Base-by-base conservation (phyloP, 192 early-diverging fungal genomes). In the Gryganskiella cystojenkinii region DNA sequence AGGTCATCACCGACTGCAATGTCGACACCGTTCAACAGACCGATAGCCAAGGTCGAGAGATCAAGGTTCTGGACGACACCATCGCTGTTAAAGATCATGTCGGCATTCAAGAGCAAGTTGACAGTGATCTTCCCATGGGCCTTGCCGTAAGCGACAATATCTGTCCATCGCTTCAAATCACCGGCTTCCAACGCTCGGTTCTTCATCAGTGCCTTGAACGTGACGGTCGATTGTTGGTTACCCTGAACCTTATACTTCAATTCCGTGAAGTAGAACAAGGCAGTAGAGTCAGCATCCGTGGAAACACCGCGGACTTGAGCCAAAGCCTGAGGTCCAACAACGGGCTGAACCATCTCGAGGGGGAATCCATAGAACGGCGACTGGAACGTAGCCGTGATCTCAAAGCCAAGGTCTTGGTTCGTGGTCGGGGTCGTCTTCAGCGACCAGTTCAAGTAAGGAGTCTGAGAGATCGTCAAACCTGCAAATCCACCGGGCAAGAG, bases 351-450 rank as follows among this genome's bases (percentile, higher is more conserved):
- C 40, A 76, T 13, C 30, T 59, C 3, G 27, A 63, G 19, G 8
- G 64, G 65, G 37, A 40, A 52, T 35, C 73, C 73, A 22, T 76
- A 76, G 47, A 68, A 76, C 10, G 65, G 65, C 10, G 73, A 76
- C 52, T 67, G 58, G 65, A 76, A 76, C 25, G 73, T 68, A 13
- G 35, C 65, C 9, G 73, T 68, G 37, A 68, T 25, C 52, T 56
- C 43, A 35, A 63, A 34, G 6, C 50, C 31, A 17, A 15, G 3
- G 25, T 56, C 61, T 17, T 20, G 40, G 35, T 28, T 49, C 14
- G 65, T 62, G 17, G 25, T 33, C 51, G 59, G 33, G 13, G 54
- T n/a, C 8, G 42, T 40, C 55, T 68, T 67, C 44, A 76, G 35
- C 30, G 64, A 63, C 64, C 64, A 76, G 73, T 68, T 46, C 60